Percentiles rank a stretch among this genome's conserved stretches.
Evolutionary conservation across 2,329 filamentous ascomycete genomes (phyloP).

Genomic region (Fusarium chuoi): DNA sequence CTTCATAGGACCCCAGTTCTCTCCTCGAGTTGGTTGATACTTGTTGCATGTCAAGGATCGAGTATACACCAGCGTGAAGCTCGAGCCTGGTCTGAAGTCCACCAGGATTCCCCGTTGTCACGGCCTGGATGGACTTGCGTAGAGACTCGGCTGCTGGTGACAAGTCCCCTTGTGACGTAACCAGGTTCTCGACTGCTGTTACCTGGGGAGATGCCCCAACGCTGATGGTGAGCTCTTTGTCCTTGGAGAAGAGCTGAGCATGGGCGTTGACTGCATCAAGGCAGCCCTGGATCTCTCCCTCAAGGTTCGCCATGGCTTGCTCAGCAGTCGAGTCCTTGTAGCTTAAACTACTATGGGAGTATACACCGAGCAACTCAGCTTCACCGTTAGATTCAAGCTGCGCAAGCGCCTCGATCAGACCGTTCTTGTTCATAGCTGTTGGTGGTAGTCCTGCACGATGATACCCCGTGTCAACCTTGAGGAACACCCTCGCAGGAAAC

Average conservation of each 20-base stretch:
- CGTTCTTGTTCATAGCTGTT: conserved; percentile 49
- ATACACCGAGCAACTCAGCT: conserved; percentile 40
- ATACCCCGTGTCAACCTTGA: conserved; percentile 73
- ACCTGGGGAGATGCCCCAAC: conserved; percentile 50
- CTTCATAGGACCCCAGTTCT: conserved; percentile 44
- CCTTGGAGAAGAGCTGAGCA: conserved; percentile 8
- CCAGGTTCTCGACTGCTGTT: conserved; percentile 43
- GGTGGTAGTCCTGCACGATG: conserved; percentile 68
- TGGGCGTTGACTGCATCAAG: conserved; percentile 37
- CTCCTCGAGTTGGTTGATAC: conserved; percentile 62
- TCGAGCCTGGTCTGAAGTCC: conserved; percentile 55
- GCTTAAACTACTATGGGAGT: conserved; percentile 50
- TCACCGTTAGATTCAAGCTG: conserved; percentile 27
- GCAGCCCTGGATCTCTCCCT: conserved; percentile 47
- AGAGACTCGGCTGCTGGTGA: conserved; percentile 9
- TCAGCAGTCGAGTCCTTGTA: conserved; percentile 43
- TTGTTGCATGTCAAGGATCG: conserved; percentile 72
- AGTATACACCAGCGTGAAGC: conserved; percentile 73
- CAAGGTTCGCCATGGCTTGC: conserved; percentile 46
- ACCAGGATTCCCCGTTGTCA: neutral
- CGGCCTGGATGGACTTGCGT: neutral
- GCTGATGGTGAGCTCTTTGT: conserved; percentile 41
- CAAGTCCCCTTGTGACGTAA: neutral
- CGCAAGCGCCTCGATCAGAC: conserved; percentile 52
- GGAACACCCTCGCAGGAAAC: conserved; percentile 56